phyloP scores from a whole-genome alignment of 2,329 filamentous ascomycete genomes.

The Colletotrichum graminicola region DNA sequence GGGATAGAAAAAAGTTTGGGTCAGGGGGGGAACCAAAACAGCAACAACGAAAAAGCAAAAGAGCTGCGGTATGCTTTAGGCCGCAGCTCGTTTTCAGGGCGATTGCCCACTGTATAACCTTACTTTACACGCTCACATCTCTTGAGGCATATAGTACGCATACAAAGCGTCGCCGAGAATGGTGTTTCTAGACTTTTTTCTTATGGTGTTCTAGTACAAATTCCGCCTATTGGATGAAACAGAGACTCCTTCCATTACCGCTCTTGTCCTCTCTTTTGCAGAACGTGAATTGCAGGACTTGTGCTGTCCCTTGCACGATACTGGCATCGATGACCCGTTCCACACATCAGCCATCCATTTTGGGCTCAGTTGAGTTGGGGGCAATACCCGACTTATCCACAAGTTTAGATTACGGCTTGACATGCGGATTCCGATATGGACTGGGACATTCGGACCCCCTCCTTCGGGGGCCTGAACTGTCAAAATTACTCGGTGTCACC shows the following conservation, averaged over 20 bases:
- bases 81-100: slow-evolving; percentile 28
- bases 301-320: not conserved
- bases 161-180: slow-evolving; percentile 13
- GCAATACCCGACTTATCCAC: slow-evolving; percentile 26
- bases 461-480: not conserved
- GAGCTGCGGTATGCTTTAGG: slow-evolving; percentile 14
- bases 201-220: slow-evolving; percentile 31
- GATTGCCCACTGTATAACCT: slow-evolving; percentile 34
- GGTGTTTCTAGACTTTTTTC: slow-evolving; percentile 10
- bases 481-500: slow-evolving; percentile 38
- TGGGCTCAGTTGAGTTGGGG: slow-evolving; percentile 9
- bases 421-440: not conserved
- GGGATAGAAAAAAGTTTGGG: slow-evolving; percentile 5
- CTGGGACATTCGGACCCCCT: slow-evolving; percentile 9
- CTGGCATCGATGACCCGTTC: too few species aligned
- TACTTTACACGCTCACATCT: slow-evolving; percentile 28
- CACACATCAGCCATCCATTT: not conserved
- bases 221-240: slow-evolving; percentile 16
- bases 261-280: not conserved
- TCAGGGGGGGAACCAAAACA: slow-evolving; percentile 7
- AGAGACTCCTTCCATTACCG: slow-evolving; percentile 12
- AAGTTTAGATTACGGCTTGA: slow-evolving; percentile 29
- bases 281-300: slow-evolving; percentile 1
- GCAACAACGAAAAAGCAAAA: slow-evolving; percentile 4
- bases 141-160: slow-evolving; percentile 31